phyloP scores from a whole-genome alignment of 108 stramenopile species.

The Skeletonema marinoi region DNA sequence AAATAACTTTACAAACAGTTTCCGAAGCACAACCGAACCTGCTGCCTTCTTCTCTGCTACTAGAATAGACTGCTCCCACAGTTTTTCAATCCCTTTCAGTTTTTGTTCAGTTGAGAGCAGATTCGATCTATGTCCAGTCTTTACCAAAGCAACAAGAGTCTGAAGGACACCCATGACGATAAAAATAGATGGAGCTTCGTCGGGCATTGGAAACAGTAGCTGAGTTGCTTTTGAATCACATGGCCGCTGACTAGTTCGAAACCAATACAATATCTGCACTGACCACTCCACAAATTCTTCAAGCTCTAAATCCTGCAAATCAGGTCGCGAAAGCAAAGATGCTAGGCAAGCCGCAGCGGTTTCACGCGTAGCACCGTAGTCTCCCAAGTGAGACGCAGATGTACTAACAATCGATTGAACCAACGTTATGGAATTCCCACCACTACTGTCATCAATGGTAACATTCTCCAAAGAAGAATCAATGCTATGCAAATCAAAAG shows the following conservation, averaged over 20 bases:
- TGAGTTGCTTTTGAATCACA: slow-evolving; percentile 1
- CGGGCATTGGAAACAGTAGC: slow-evolving; percentile 26
- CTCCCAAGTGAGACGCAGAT: slow-evolving; percentile 63
- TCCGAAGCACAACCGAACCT: slow-evolving; percentile 72
- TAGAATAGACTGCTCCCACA: slow-evolving; percentile 62
- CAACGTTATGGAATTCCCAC: slow-evolving; percentile 27
- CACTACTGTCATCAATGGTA: background rate
- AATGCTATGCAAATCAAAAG: slow-evolving; percentile 89
- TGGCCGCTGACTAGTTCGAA: slow-evolving; percentile 17
- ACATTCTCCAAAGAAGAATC: slow-evolving; percentile 61
- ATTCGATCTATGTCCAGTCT: slow-evolving; percentile 60
- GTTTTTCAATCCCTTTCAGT: slow-evolving; percentile 35
- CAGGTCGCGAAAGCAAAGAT: slow-evolving; percentile 90
- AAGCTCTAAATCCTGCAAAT: slow-evolving; percentile 81
- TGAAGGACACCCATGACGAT: slow-evolving; percentile 82
- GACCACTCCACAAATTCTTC: slow-evolving; percentile 79
- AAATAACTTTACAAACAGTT: slow-evolving; percentile 91
- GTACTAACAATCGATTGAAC: slow-evolving; percentile 59
- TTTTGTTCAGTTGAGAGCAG: slow-evolving; percentile 42
- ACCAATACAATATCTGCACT: slow-evolving; percentile 36
- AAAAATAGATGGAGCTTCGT: slow-evolving; percentile 49
- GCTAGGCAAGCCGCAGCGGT: slow-evolving; percentile 91
- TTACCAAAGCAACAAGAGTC: slow-evolving; percentile 75
- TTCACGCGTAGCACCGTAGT: slow-evolving; percentile 92
- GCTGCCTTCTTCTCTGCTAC: slow-evolving; percentile 45